Evolutionary conservation across 495 filamentous ascomycete genomes (phyloP).

Genomic region (Hypoxylon rickii): DNA sequence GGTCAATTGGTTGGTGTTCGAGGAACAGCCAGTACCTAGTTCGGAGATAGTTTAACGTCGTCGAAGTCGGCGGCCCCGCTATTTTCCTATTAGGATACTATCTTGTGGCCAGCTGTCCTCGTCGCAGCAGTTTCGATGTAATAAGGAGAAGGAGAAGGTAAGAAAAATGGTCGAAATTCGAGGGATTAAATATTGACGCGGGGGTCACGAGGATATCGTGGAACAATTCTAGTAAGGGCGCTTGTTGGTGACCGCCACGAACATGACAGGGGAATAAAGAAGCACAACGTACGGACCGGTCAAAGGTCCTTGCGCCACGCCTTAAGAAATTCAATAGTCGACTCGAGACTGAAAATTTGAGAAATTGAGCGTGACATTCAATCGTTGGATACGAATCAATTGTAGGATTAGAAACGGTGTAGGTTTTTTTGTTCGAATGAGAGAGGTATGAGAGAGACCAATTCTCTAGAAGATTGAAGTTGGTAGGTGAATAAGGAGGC

Average conservation of each 20-base stretch:
- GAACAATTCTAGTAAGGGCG: conserved; percentile 11
- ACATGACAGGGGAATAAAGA: conserved; percentile 22
- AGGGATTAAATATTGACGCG: conserved; percentile 28
- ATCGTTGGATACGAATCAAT: conserved; percentile 5
- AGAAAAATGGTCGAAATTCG: conserved; percentile 6
- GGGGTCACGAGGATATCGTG: conserved; percentile 26
- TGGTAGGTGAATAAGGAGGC: too few relatives aligned
- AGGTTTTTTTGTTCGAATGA: too few relatives aligned
- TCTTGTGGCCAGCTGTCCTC: neutral
- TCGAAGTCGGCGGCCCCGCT: conserved; percentile 7
- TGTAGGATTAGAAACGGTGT: too few relatives aligned
- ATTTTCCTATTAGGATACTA: neutral
- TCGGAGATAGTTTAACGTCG: conserved; percentile 17
- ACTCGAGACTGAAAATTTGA: too few relatives aligned
- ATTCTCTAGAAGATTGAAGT: too few relatives aligned
- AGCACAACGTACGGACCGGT: conserved; percentile 11
- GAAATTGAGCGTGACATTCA: conserved; percentile 5
- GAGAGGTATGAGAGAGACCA: too few relatives aligned
- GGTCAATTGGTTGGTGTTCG: conserved; percentile 2
- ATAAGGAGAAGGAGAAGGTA: neutral
- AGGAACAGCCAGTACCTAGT: conserved; percentile 7
- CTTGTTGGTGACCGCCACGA: conserved; percentile 24
- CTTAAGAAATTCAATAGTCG: too few relatives aligned
- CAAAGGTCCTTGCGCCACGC: conserved; percentile 26
- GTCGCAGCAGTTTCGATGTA: conserved; percentile 1